Conservation (phyloP, 2,329 filamentous ascomycete genomes). For the Microdochium paspali region DNA sequence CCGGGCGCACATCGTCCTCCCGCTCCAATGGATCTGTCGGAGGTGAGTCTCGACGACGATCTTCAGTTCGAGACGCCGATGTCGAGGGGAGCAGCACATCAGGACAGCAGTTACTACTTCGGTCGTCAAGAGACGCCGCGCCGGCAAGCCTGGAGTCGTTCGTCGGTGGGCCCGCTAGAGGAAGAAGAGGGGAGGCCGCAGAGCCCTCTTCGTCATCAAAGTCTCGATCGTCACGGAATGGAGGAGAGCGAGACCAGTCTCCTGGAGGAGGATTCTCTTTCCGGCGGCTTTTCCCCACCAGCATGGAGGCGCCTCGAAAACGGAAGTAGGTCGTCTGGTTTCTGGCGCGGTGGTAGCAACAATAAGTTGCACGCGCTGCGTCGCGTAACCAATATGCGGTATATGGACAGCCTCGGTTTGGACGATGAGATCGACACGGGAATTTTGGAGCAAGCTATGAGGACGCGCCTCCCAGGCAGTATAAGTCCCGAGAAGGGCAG, state of each 20-base stretch:
- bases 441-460: slow-evolving; percentile 40
- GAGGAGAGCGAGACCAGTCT: slow-evolving; percentile 20
- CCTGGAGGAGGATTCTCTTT: slow-evolving; percentile 14
- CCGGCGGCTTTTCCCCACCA: slow-evolving; percentile 48
- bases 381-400: background rate
- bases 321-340: slow-evolving; percentile 47
- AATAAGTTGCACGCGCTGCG: too few relatives aligned
- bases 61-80: slow-evolving; percentile 36
- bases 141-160: slow-evolving; percentile 3
- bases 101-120: slow-evolving; percentile 8
- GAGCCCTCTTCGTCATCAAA: background rate
- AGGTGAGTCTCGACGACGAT: slow-evolving; percentile 38
- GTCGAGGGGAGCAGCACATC: slow-evolving; percentile 16
- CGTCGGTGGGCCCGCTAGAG: slow-evolving; percentile 4
- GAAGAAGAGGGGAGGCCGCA: slow-evolving; percentile 2
- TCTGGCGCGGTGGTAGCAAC: slow-evolving; percentile 51
- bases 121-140: slow-evolving; percentile 5
- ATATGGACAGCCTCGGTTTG: background rate
- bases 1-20: background rate
- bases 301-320: slow-evolving; percentile 53
- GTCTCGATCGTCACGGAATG: background rate
- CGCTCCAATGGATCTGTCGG: slow-evolving; percentile 19
- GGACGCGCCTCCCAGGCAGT: slow-evolving; percentile 46
- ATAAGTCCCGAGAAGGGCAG: slow-evolving; percentile 43
- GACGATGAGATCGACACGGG: slow-evolving; percentile 25